Percentiles rank a stretch among this genome's conserved stretches.
phyloP scores from a whole-genome alignment of 208 protist species.

The Polymyxa betae region DNA sequence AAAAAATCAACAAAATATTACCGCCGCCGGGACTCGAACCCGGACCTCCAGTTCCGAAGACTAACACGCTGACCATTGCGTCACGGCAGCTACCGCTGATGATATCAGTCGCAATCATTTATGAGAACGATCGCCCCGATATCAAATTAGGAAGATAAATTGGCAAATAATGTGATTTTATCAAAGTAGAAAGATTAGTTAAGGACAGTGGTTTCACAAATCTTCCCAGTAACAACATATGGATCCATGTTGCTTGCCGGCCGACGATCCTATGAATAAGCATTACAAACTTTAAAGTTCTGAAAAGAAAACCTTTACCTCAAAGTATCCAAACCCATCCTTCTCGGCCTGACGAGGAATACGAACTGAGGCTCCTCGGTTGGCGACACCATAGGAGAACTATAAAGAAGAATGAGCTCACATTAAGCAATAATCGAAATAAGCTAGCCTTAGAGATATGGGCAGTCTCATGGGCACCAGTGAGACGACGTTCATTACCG shows the following conservation, averaged over 20 bases:
- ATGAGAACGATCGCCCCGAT: too few species aligned
- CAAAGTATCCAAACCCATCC: conserved; percentile 91
- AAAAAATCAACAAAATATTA: too few species aligned
- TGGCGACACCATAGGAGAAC: conserved; percentile 78
- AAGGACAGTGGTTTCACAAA: conserved; percentile 76
- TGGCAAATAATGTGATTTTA: too few species aligned
- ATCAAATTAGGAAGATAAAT: too few species aligned
- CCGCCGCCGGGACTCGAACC: too few species aligned
- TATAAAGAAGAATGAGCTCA: background rate
- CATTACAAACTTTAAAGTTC: background rate
- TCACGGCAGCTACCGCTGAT: too few species aligned
- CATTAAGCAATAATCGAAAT: background rate
- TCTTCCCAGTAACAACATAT: conserved; percentile 89
- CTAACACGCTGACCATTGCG: too few species aligned
- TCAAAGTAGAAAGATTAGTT: too few species aligned
- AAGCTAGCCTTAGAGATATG: conserved; percentile 66
- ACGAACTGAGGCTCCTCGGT: conserved; percentile 87
- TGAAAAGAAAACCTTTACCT: conserved; percentile 70
- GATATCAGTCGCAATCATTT: too few species aligned
- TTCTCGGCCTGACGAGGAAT: conserved; percentile 87
- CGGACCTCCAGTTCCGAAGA: too few species aligned
- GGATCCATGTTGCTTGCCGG: conserved; percentile 92
- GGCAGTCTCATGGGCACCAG: conserved; percentile 80
- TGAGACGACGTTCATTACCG: conserved; percentile 79
- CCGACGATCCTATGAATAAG: conserved; percentile 77